Conservation (phyloP, 257 asterid genomes). For the Scutellaria baicalensis region DNA sequence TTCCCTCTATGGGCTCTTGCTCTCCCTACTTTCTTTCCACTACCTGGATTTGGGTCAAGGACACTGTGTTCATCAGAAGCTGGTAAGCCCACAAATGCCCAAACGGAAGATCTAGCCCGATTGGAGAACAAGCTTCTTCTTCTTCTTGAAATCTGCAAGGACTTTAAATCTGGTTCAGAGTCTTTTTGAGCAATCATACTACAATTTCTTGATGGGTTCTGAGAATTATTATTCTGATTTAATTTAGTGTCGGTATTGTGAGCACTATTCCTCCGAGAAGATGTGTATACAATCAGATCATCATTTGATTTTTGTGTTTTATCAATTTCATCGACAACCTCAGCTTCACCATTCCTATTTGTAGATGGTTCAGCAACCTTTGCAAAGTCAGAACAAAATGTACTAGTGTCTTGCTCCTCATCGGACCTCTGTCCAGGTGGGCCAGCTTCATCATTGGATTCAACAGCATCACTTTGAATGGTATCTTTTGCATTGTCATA, state of each 20-base stretch:
- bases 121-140: conserved; percentile 49
- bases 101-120: conserved; percentile 42
- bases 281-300: conserved; percentile 26
- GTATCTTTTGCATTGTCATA: conserved; percentile 21
- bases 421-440: conserved; percentile 20
- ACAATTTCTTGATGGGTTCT: conserved; percentile 22
- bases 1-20: conserved; percentile 27
- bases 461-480: conserved; percentile 18
- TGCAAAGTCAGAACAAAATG: conserved; percentile 10
- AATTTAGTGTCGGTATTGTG: conserved; percentile 7
- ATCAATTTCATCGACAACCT: conserved; percentile 28
- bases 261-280: conserved; percentile 29
- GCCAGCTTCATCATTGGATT: conserved; percentile 21
- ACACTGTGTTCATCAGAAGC: conserved; percentile 27
- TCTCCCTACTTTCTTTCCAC: conserved; percentile 27
- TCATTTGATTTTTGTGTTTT: conserved; percentile 22
- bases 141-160: conserved; percentile 47
- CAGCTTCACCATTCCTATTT: conserved; percentile 19
- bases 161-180: conserved; percentile 30
- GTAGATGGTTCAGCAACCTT: conserved; percentile 15
- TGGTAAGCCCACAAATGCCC: conserved; percentile 46
- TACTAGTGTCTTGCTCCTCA: conserved; percentile 21
- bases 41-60: conserved; percentile 23
- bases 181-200: conserved; percentile 25
- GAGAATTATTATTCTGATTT: conserved; percentile 24